Evolutionary conservation across 2,329 filamentous ascomycete species (phyloP).

Genomic region (Fusarium paranaense): DNA sequence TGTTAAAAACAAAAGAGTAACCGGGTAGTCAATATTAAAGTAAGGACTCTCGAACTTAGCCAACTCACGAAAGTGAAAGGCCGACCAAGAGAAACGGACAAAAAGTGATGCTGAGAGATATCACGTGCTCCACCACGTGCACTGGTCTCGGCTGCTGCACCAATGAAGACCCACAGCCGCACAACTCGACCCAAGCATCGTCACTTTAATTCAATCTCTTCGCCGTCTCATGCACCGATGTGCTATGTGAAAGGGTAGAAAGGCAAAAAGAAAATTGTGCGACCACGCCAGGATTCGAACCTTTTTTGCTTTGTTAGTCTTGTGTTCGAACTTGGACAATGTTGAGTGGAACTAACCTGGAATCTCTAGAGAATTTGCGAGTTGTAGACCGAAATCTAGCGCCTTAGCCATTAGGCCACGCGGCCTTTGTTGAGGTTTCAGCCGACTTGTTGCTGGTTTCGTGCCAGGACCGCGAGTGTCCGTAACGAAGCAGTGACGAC

Average conservation of each 20-base stretch:
- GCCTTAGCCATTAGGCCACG: conserved; percentile 35
- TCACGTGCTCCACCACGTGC: neutral
- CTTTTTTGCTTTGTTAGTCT: neutral
- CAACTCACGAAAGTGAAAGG: neutral
- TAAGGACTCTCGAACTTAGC: neutral
- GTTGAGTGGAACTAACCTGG: conserved; percentile 5
- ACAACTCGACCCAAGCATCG: neutral
- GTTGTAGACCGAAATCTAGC: conserved; percentile 30
- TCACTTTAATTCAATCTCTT: neutral
- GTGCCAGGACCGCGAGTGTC: neutral
- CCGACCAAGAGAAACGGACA: neutral
- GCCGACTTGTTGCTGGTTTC: neutral
- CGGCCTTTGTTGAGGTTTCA: conserved; percentile 3
- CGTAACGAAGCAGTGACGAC: neutral
- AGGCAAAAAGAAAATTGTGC: neutral
- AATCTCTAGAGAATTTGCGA: conserved; percentile 30
- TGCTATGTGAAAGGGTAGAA: neutral
- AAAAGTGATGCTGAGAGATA: neutral
- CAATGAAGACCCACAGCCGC: neutral
- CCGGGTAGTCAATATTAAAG: neutral
- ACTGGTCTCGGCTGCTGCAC: neutral
- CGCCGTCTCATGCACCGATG: neutral
- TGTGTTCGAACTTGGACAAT: neutral
- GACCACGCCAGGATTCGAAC: conserved; percentile 34
- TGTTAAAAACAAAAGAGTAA: neutral